Base-by-base conservation (phyloP, 768 basidiomycete species). In the Pisolithus tinctorius region DNA sequence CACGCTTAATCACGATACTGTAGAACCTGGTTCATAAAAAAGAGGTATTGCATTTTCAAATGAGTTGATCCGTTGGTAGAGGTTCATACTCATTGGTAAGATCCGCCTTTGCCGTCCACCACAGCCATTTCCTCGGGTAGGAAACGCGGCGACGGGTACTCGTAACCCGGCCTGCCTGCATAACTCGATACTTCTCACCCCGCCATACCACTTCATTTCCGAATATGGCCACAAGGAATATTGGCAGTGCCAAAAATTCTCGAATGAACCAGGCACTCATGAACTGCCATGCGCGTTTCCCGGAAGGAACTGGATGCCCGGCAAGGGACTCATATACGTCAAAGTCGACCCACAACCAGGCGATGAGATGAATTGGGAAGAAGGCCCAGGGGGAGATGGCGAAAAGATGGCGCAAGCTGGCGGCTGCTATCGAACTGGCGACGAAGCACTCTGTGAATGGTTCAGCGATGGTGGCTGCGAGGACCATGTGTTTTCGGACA, bases 401-500 rank as follows among this genome's bases (percentile, higher is more conserved):
- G 36, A 75, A 74, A 29, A 86, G 69, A 49, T 75, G 72, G 27
- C 65, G 63, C 46, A 82, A 60, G 50, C 84, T 80, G 47, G 76
- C 68, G 26, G 80, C 75, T 20, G 81, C 82, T 51, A 94, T 77
- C 26, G 78, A 52, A 30, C 88, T 84, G 30, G 85, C 72, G 26
- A 92, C 67, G 38, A 96, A 66, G 41, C 82, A 84, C 69, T 99
- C 96, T 16, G 93, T 96, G 64, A 97, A 83, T 2, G 96, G 96
- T 66, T 99, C 96, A 17, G 89, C 58, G 48, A 97, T 50, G 1
- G 93, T 97, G 16, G 93, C 94, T 8, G 79, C 74, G 39, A 90
- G 65, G 7, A 90, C 86, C 93, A 98, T 98, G 60, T 83, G 84
- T 67, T 94, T 97, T 48, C 96, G 82, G 30, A 98, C 95, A 41